Evolutionary conservation across 2,329 filamentous ascomycete species (phyloP), one percentile per base, ranked within the genome.

Genomic region (Dichotomopilus funicola): DNA sequence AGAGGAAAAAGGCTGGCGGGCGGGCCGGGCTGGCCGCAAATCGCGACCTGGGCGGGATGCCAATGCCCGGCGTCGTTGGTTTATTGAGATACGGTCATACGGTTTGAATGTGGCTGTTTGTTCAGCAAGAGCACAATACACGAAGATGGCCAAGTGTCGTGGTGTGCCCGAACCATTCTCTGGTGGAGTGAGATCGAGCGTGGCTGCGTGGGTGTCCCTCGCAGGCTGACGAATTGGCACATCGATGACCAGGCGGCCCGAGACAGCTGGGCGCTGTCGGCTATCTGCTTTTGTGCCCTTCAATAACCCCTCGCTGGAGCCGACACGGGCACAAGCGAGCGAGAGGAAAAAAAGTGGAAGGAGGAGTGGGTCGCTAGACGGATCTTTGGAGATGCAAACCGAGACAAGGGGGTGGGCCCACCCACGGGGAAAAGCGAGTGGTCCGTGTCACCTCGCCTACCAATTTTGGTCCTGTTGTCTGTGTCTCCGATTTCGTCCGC

Each of bases 261-360:
- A 49, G 33, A 27, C 42, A 45, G 48, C 37, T 42, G 40, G 55
- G 27, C 19, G 19, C 19, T 27, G 52, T 57, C 57, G 55, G 48
- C 40, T 54, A 54, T 60, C 56, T 51, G 33, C 49, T 43, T 36
- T 52, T 51, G 10, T 41, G 33, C 50, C 27, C 38, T 27, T 43
- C 45, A 27, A 47, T 4, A 11, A 27, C 45, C 46, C 27, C 41
- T 58, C 52, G 34, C 49, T 62, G 58, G 60, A 62, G 56, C 60
- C 60, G 56, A 58, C 54, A 42, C 60, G 60, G 60, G 60, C 58
- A 59, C 54, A 62, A 62, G 60, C 60, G 60, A 62, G 58, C 56
- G 56, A 57, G 55, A 38, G 35, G 51, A 38, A 35, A 27, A 56
- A 34, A 38, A 46, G 49, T 38, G 50, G 44, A 43, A 52, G 34